Base-by-base conservation (phyloP, 306 rosid genomes). In the Parietaria judaica region DNA sequence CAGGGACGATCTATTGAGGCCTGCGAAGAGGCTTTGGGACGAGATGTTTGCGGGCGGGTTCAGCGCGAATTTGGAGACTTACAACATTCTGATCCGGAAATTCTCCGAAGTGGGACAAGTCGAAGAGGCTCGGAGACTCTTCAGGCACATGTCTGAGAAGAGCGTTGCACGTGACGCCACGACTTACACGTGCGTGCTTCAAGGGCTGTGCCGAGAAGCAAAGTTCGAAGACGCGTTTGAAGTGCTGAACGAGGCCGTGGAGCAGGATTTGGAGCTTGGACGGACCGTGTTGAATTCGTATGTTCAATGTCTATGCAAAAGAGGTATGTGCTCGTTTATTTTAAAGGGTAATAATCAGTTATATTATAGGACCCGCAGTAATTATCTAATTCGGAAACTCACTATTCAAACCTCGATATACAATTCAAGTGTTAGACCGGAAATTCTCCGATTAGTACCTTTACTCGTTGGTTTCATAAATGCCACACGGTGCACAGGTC, bases 11-110 rank as follows among this genome's bases (percentile, higher is more conserved):
- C 72, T 85, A 35, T 70, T 88, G 63, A 86, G 92, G 55, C 98
- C 98, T 11, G 96, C 96, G 13, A 81, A 64, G 67, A 81, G 77
- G 81, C 90, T 88, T 14, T 88, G 98, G 98, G 96, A 92, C 76
- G 96, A 92, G 82, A 92, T 92, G 98, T 92, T 92, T 77, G 68
- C 94, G 4, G 67, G 72, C 64, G 88, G 87, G 15, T 83, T 84
- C 77, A 70, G 66, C 37, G 95, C 95, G 60, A 86, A 88, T 70
- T 79, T 92, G 70, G 72, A 72, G 73, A 88, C 98, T 6, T 92
- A 92, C 74, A 92, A 79, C 68, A 80, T 79, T 75, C 82, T 92
- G 1, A 80, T 88, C 14, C 51, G 11, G 3, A 92, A 92, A 55
- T 79, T 92, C 54, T 82, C 85, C 11, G 81, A 88, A 65, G 84